Evolutionary conservation across 2,329 filamentous ascomycete genomes (phyloP).

Genomic region (Nothomitra cinnamomea): DNA sequence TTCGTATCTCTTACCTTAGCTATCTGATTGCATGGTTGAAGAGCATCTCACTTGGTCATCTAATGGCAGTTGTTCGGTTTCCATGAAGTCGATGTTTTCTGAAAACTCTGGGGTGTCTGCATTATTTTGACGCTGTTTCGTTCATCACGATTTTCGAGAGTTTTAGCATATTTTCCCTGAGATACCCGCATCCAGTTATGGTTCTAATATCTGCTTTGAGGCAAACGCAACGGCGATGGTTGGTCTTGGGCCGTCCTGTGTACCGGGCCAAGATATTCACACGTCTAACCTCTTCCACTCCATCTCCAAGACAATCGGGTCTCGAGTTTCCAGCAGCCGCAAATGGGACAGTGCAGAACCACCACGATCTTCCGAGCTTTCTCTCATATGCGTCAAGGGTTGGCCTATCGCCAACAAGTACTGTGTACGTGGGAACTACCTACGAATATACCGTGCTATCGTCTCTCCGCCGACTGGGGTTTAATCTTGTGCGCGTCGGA

Average conservation of each 20-base stretch:
- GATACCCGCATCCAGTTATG: slow-evolving; percentile 22
- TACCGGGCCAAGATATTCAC: slow-evolving; percentile 2
- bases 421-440: slow-evolving; percentile 52
- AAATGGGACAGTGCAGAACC: slow-evolving; percentile 21
- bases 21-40: too few relatives aligned
- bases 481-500: slow-evolving; percentile 48
- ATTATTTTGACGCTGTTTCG: too few relatives aligned
- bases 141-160: too few relatives aligned
- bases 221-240: slow-evolving; percentile 20
- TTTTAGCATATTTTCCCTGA: too few relatives aligned
- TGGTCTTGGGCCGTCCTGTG: too few relatives aligned
- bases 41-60: too few relatives aligned
- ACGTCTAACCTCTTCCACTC: not conserved
- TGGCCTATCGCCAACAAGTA: slow-evolving; percentile 36
- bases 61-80: too few relatives aligned
- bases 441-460: slow-evolving; percentile 56
- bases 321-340: slow-evolving; percentile 14
- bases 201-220: slow-evolving; percentile 12
- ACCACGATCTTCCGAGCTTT: slow-evolving; percentile 49
- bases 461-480: slow-evolving; percentile 41
- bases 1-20: too few relatives aligned
- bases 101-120: too few relatives aligned
- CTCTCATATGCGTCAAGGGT: slow-evolving; percentile 42
- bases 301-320: not conserved
- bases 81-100: too few relatives aligned